These are phyloP conservation scores for Collybia nuda DNA, from an alignment of 768 basidiomycete species.

Conservation along the genomic window DNA sequence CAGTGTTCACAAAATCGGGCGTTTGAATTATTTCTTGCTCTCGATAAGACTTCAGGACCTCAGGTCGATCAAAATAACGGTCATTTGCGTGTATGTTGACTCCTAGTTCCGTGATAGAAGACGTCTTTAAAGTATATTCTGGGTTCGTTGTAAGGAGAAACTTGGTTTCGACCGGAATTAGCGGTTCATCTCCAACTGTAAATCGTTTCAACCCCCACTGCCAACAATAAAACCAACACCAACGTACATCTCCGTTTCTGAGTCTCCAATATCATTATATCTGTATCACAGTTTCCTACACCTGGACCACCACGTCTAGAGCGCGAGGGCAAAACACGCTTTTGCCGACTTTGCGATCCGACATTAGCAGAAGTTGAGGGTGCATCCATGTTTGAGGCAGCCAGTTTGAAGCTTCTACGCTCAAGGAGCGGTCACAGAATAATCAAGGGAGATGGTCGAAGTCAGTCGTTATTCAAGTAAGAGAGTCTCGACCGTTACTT, in stretches of 20 bases:
- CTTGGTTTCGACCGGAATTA: slow-evolving; percentile 63
- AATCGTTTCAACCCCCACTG: slow-evolving; percentile 8
- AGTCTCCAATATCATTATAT: slow-evolving; percentile 82
- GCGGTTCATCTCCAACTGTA: slow-evolving; percentile 68
- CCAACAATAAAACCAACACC: slow-evolving; percentile 4
- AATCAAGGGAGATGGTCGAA: slow-evolving; percentile 1
- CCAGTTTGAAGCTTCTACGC: slow-evolving; percentile 4
- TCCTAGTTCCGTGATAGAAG: slow-evolving; percentile 33
- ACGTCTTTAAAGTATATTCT: slow-evolving; percentile 42
- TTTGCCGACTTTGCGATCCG: slow-evolving; percentile 50
- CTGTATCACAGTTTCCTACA: slow-evolving; percentile 75
- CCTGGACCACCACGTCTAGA: slow-evolving; percentile 80
- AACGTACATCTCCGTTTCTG: slow-evolving; percentile 73
- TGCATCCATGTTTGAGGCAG: slow-evolving; percentile 30
- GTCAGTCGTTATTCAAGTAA: background rate
- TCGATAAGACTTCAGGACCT: slow-evolving; percentile 69
- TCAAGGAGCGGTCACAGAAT: slow-evolving; percentile 3
- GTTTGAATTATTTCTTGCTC: slow-evolving; percentile 76
- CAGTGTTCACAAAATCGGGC: slow-evolving; percentile 59
- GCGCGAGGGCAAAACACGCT: slow-evolving; percentile 81
- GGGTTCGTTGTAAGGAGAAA: slow-evolving; percentile 79
- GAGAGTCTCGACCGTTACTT: too few species aligned
- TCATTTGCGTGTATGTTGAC: slow-evolving; percentile 64
- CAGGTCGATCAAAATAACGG: slow-evolving; percentile 76
- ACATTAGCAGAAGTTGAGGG: slow-evolving; percentile 32